Percentiles rank a stretch among this genome's conserved stretches.
These are phyloP conservation scores for Eucalyptus erythrocorys DNA, from an alignment of 345 rosid genomes.

Conservation along the genomic window DNA sequence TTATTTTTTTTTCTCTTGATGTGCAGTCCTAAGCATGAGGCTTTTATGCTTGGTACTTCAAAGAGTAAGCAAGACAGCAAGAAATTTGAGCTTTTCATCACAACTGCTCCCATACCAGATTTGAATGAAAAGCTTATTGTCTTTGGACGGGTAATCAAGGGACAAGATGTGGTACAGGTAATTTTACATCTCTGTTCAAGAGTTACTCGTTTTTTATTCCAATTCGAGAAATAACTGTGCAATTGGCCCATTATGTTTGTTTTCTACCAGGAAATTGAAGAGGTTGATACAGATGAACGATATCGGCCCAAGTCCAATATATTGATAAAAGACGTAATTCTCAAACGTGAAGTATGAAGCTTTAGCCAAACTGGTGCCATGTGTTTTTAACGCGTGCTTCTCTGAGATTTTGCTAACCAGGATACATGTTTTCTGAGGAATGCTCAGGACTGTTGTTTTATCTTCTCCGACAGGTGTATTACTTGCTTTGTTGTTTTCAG, in stretches of 20 bases:
- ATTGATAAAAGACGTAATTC: conserved; percentile 36
- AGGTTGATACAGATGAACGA: conserved; percentile 91
- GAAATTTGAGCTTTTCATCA: conserved; percentile 59
- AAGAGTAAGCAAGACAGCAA: conserved; percentile 36
- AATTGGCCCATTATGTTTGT: background rate
- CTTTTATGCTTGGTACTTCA: conserved; percentile 74
- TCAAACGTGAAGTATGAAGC: conserved; percentile 43
- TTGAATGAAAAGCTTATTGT: conserved; percentile 55
- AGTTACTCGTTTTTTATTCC: background rate
- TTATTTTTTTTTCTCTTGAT: background rate
- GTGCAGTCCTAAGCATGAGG: conserved; percentile 70
- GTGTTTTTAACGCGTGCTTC: background rate
- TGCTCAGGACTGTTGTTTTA: background rate
- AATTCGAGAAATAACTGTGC: background rate
- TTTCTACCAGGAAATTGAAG: conserved; percentile 76
- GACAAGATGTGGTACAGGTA: conserved; percentile 89
- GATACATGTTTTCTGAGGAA: background rate
- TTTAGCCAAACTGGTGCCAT: background rate
- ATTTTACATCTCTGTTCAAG: background rate
- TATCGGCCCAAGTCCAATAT: conserved; percentile 66
- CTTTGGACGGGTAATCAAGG: conserved; percentile 72
- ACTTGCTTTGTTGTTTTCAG: background rate
- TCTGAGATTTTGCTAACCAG: background rate
- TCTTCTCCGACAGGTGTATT: background rate
- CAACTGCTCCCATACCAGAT: conserved; percentile 87